These are phyloP conservation scores for Phylloporus arenicola DNA, from an alignment of 768 basidiomycete genomes.

Conservation along the genomic window DNA sequence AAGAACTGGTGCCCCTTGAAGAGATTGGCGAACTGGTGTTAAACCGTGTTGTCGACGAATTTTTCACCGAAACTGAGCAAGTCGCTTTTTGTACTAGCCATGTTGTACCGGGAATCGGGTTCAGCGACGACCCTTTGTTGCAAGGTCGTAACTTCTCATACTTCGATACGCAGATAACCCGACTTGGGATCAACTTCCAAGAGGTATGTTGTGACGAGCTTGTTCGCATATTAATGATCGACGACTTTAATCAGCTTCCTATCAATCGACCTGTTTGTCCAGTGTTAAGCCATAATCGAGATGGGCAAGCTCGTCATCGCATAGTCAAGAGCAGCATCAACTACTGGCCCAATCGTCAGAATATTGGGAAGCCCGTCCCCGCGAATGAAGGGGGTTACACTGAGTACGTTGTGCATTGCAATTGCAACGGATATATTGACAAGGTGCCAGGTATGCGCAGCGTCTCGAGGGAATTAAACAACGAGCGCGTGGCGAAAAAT, in stretches of 20 bases:
- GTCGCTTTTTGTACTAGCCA: conserved; percentile 77
- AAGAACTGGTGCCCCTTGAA: conserved; percentile 72
- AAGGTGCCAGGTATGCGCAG: conserved; percentile 38
- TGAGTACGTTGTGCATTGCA: conserved; percentile 36
- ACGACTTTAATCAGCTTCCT: conserved; percentile 47
- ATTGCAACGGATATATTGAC: conserved; percentile 2
- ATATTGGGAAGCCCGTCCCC: conserved; percentile 43
- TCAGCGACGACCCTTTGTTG: conserved; percentile 75
- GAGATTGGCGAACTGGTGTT: conserved; percentile 72
- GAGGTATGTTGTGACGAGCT: conserved; percentile 35
- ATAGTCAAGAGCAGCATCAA: conserved; percentile 59
- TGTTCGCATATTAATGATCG: neutral
- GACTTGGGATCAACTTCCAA: conserved; percentile 78
- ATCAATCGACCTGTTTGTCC: conserved; percentile 81
- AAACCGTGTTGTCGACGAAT: conserved; percentile 62
- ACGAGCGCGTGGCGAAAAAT: conserved; percentile 64
- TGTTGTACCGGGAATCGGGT: conserved; percentile 59
- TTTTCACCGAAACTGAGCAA: conserved; percentile 85
- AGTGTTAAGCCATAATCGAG: conserved; percentile 63
- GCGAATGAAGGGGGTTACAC: conserved; percentile 50
- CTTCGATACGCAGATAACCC: conserved; percentile 77
- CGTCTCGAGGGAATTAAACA: conserved; percentile 51
- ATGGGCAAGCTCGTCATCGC: conserved; percentile 51
- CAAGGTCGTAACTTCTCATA: conserved; percentile 86
- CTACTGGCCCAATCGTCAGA: conserved; percentile 79